Evolutionary conservation across 176 grass and related monocot species (phyloP).

Genomic region (Juncus inflexus): DNA sequence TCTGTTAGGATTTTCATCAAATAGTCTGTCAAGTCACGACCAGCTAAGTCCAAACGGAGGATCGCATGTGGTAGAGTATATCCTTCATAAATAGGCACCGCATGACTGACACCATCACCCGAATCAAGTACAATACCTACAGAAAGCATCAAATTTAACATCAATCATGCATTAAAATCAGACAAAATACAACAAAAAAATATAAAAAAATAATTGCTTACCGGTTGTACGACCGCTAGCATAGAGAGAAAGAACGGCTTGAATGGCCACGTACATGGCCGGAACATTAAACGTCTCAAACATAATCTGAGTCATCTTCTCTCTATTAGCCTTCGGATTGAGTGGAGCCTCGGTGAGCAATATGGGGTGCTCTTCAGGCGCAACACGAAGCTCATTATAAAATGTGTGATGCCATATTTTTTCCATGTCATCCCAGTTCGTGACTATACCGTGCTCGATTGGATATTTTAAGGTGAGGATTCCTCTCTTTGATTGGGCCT

Average conservation of each 20-base stretch:
- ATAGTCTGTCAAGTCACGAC: slow-evolving; percentile 72
- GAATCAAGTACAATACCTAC: slow-evolving; percentile 86
- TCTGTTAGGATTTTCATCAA: slow-evolving; percentile 90
- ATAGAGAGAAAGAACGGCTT: slow-evolving; percentile 82
- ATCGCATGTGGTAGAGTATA: slow-evolving; percentile 78
- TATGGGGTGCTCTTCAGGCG: slow-evolving; percentile 78
- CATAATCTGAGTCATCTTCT: slow-evolving; percentile 98
- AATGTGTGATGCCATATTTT: slow-evolving; percentile 95
- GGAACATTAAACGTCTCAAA: slow-evolving; percentile 82
- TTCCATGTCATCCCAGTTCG: slow-evolving; percentile 94
- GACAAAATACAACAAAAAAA: background rate
- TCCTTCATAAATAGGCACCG: slow-evolving; percentile 83
- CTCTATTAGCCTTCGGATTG: slow-evolving; percentile 85
- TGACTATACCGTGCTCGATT: slow-evolving; percentile 77
- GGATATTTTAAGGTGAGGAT: slow-evolving; percentile 86
- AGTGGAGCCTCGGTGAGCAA: slow-evolving; percentile 70
- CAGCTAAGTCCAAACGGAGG: slow-evolving; percentile 70
- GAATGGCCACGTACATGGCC: slow-evolving; percentile 78
- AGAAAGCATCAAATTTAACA: background rate
- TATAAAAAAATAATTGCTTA: slow-evolving; percentile 14
- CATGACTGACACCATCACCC: slow-evolving; percentile 84
- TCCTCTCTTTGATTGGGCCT: slow-evolving; percentile 85
- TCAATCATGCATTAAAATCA: background rate
- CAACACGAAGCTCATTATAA: slow-evolving; percentile 79
- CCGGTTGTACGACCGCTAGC: slow-evolving; percentile 77